A percentile compares a stretch with the other conserved stretches of the same genome.
phyloP scores from a whole-genome alignment of 192 early-diverging fungal species.

The Phlyctochytrium planicorne region DNA sequence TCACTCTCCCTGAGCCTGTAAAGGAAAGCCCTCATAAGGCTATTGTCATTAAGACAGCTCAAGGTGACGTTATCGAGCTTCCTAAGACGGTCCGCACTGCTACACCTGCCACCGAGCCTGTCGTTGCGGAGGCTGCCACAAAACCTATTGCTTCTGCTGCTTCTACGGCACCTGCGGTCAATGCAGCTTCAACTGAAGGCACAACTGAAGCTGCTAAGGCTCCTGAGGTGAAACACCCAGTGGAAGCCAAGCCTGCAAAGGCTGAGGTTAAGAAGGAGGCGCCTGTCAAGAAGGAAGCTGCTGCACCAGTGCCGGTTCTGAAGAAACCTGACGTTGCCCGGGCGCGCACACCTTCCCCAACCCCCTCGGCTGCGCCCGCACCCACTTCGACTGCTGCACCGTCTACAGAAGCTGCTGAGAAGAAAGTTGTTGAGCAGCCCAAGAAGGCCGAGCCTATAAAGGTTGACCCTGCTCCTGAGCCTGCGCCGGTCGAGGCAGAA shows the following conservation, averaged over 20 bases:
- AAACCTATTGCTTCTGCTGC: conserved; percentile 8
- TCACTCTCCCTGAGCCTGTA: background rate
- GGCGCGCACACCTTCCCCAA: too few relatives aligned
- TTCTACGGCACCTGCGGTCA: conserved; percentile 5
- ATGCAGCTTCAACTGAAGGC: conserved; percentile 5
- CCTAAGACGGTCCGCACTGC: background rate
- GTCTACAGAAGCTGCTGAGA: background rate
- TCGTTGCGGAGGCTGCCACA: conserved; percentile 6
- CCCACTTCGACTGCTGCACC: background rate
- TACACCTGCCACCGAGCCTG: background rate
- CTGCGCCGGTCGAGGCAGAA: conserved; percentile 28
- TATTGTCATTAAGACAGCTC: background rate
- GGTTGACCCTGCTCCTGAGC: conserved; percentile 28
- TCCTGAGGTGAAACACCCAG: conserved; percentile 11
- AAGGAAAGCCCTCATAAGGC: background rate
- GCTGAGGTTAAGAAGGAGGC: conserved; percentile 29
- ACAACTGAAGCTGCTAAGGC: conserved; percentile 14
- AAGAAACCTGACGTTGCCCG: too few relatives aligned
- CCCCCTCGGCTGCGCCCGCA: too few relatives aligned
- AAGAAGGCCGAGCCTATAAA: conserved; percentile 4
- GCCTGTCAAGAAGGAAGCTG: background rate
- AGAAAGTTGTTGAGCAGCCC: conserved; percentile 4
- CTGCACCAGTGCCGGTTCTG: background rate
- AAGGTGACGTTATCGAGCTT: background rate
- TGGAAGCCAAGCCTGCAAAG: conserved; percentile 16